A percentile compares a stretch with the other conserved stretches of the same genome.
These are phyloP conservation scores for Azolla pinnata DNA, from an alignment of 75 land plant species.

Conservation along the genomic window DNA sequence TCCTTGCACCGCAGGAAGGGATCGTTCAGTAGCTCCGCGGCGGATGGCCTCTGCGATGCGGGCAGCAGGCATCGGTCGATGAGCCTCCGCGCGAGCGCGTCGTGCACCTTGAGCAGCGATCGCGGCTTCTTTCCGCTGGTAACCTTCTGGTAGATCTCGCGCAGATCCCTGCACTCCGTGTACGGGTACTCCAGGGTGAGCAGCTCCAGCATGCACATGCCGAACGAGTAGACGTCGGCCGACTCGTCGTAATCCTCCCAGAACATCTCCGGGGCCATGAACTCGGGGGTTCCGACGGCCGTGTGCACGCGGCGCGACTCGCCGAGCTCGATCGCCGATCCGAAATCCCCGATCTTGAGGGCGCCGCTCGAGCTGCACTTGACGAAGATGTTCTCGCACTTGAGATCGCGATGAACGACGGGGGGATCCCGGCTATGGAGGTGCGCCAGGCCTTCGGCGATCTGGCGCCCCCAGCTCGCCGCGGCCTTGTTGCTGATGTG, in stretches of 20 bases:
- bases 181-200: conserved; percentile 63
- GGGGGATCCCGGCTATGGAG: conserved; percentile 66
- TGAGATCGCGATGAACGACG: conserved; percentile 74
- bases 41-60: conserved; percentile 26
- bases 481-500: conserved; percentile 60
- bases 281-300: conserved; percentile 65
- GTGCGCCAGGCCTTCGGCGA: conserved; percentile 49
- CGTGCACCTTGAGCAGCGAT: conserved; percentile 34
- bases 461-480: conserved; percentile 65
- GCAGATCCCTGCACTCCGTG: conserved; percentile 52
- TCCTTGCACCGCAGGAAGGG: conserved; percentile 16
- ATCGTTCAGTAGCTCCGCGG: conserved; percentile 32
- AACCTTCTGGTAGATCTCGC: conserved; percentile 62
- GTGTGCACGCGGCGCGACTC: conserved; percentile 46
- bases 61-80: conserved; percentile 31
- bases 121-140: conserved; percentile 41
- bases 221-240: conserved; percentile 73
- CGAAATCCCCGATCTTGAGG: conserved; percentile 64
- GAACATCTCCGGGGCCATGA: conserved; percentile 81
- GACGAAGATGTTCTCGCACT: conserved; percentile 72
- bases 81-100: conserved; percentile 27
- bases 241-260: conserved; percentile 69
- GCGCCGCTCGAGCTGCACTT: conserved; percentile 38
- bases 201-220: conserved; percentile 78
- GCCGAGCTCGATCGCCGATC: conserved; percentile 46